phyloP scores from a whole-genome alignment of 257 asterid species.

The Gynochthodes officinalis region DNA sequence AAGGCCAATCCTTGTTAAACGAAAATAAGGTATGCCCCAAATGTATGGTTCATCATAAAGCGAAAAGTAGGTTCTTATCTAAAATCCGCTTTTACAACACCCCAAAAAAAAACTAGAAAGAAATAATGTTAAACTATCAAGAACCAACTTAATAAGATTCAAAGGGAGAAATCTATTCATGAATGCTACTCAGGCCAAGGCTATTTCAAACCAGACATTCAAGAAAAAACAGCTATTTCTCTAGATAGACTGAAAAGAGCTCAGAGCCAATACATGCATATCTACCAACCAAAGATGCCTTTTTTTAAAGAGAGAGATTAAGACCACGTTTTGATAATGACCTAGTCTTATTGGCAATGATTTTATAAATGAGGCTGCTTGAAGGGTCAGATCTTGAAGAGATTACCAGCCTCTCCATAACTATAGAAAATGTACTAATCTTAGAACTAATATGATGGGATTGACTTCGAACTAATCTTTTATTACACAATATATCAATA shows the following conservation, averaged over 20 bases:
- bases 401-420: neutral
- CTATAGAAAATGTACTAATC: too few relatives aligned
- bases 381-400: constrained; percentile 38
- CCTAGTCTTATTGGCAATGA: constrained; percentile 23
- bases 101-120: neutral
- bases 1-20: neutral
- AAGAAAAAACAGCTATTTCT: constrained; percentile 8
- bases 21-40: neutral
- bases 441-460: neutral
- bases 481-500: too few relatives aligned
- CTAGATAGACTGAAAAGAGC: constrained; percentile 1
- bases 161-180: neutral
- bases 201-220: constrained; percentile 15
- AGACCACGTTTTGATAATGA: constrained; percentile 39
- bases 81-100: neutral
- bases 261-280: constrained; percentile 17
- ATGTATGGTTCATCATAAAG: neutral
- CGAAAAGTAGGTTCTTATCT: neutral
- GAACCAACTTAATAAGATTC: constrained; percentile 27
- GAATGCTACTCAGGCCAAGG: constrained; percentile 3
- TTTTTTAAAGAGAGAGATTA: constrained; percentile 25
- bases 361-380: constrained; percentile 5
- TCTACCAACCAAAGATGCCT: constrained; percentile 20
- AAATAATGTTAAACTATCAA: constrained; percentile 17
- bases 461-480: neutral